These are phyloP conservation scores for Backusella morwellensis DNA, from an alignment of 192 early-diverging fungal genomes.

Conservation along the genomic window DNA sequence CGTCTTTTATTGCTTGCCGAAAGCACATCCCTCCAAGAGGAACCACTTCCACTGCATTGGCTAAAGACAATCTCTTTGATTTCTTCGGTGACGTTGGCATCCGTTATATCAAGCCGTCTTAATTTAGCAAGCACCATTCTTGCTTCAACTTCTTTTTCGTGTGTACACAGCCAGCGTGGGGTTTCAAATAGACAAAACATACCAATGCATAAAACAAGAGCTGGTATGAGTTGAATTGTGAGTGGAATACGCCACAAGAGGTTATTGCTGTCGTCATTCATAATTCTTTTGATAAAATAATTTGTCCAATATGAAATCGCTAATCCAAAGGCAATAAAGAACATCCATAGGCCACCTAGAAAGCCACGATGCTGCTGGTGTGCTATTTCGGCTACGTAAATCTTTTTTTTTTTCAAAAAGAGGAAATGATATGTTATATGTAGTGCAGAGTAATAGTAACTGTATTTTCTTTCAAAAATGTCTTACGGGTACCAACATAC, in stretches of 20 bases:
- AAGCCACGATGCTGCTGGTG: conserved; percentile 12
- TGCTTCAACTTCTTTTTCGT: conserved; percentile 40
- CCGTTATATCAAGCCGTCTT: conserved; percentile 21
- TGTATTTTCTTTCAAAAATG: not conserved
- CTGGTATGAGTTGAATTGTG: conserved; percentile 24
- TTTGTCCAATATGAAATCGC: conserved; percentile 29
- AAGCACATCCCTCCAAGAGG: conserved; percentile 61
- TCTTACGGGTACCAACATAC: conserved; percentile 19
- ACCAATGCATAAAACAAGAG: conserved; percentile 12
- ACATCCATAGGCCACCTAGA: conserved; percentile 22
- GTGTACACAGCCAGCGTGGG: conserved; percentile 57
- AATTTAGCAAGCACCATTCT: conserved; percentile 43
- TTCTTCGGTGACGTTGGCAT: conserved; percentile 40
- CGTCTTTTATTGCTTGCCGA: conserved; percentile 48
- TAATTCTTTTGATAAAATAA: conserved; percentile 20
- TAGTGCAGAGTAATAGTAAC: not conserved
- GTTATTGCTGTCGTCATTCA: conserved; percentile 12
- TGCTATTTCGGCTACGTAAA: conserved; percentile 23
- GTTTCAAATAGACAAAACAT: conserved; percentile 37
- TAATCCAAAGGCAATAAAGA: conserved; percentile 28
- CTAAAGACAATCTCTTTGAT: conserved; percentile 47
- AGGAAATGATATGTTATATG: not conserved
- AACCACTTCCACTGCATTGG: conserved; percentile 16
- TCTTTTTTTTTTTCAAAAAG: not conserved
- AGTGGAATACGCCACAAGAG: conserved; percentile 28